A percentile compares a stretch with the other conserved stretches of the same genome.
These are phyloP conservation scores for Pseudisothecium myosuroides DNA, from an alignment of 225 moss, liverwort and hornwort genomes.

Conservation along the genomic window DNA sequence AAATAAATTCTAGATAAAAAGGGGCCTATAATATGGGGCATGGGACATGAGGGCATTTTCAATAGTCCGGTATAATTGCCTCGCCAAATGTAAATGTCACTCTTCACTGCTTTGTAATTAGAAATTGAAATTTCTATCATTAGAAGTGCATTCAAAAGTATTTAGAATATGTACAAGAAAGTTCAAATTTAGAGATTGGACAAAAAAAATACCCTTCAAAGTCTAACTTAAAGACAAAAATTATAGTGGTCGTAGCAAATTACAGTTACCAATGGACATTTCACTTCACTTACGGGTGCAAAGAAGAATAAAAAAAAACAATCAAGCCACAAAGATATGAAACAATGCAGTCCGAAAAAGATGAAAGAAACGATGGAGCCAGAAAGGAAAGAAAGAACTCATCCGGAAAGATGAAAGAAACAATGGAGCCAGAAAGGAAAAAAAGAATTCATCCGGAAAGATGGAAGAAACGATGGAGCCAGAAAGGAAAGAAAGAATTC, in stretches of 20 bases:
- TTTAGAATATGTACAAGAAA: rapidly evolving
- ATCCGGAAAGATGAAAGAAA: not conserved
- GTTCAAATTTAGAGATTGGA: not conserved
- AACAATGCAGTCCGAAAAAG: too few relatives aligned
- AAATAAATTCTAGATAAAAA: not conserved
- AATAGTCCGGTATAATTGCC: rapidly evolving
- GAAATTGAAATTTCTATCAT: not conserved
- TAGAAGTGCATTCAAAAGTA: not conserved
- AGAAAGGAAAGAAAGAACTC: not conserved
- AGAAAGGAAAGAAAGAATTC: not conserved
- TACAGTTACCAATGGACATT: not conserved
- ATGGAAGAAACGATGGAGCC: not conserved
- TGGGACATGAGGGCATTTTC: too few relatives aligned
- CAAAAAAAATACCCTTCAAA: not conserved
- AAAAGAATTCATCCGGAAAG: too few relatives aligned
- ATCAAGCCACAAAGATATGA: not conserved
- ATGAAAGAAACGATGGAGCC: not conserved
- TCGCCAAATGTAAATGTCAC: rapidly evolving
- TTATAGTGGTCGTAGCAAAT: not conserved
- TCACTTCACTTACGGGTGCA: not conserved
- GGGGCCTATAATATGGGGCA: not conserved
- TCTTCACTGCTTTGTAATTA: not conserved
- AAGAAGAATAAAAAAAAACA: not conserved
- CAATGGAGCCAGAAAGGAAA: not conserved
- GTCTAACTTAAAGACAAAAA: not conserved